These are phyloP conservation scores for Linnemannia hyalina DNA, from an alignment of 192 early-diverging fungal genomes.

Conservation along the genomic window DNA sequence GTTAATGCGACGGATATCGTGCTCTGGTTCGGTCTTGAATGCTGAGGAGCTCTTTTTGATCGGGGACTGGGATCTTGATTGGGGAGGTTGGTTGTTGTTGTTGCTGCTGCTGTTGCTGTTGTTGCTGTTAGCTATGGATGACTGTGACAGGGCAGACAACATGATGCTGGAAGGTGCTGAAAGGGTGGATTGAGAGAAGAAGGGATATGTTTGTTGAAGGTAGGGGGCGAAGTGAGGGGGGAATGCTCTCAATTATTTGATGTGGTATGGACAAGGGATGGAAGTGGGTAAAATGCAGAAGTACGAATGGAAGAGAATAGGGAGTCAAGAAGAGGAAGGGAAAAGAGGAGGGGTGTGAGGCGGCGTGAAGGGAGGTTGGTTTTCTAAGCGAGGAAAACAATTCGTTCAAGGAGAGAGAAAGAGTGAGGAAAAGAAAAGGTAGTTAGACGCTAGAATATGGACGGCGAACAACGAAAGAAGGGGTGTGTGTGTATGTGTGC, in stretches of 20 bases:
- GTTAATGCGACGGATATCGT: slow-evolving; percentile 4
- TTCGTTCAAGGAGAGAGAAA: not conserved
- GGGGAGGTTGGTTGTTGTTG: not conserved
- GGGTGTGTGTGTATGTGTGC: not conserved
- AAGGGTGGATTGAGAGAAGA: not conserved
- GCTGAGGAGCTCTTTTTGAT: slow-evolving; percentile 1
- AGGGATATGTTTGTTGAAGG: no score
- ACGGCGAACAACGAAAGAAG: not conserved
- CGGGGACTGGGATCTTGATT: slow-evolving; percentile 10
- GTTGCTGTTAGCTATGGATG: slow-evolving; percentile 29
- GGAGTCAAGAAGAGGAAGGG: not conserved
- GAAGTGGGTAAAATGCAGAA: slow-evolving; percentile 3
- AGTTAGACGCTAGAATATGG: not conserved
- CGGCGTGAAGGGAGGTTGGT: not conserved
- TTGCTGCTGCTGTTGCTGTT: not conserved
- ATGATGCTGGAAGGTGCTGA: slow-evolving; percentile 12
- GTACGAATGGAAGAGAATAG: not conserved
- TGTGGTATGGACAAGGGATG: slow-evolving; percentile 5
- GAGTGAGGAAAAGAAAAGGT: not conserved
- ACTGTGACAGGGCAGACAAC: slow-evolving; percentile 30
- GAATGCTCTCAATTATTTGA: not conserved
- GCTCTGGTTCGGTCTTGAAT: slow-evolving; percentile 19
- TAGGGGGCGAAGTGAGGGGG: not conserved
- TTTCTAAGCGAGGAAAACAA: not conserved
- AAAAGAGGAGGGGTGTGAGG: not conserved